These are phyloP conservation scores for Arthrobotrys conoides DNA, from an alignment of 2,329 filamentous ascomycete genomes.

Conservation along the genomic window DNA sequence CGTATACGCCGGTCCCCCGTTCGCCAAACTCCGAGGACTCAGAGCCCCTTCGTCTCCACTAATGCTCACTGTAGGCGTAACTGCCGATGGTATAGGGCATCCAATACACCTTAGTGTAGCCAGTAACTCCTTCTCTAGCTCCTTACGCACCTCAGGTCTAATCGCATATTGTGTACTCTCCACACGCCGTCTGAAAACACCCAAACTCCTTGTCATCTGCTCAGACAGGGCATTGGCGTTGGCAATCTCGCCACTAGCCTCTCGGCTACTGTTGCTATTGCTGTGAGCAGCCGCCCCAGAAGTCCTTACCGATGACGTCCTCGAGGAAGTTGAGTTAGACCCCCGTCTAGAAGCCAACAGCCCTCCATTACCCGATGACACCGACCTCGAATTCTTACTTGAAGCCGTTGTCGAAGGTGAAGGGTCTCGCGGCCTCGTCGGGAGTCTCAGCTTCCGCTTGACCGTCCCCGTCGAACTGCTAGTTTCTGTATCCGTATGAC, in stretches of 20 bases:
- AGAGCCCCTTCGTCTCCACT: conserved; percentile 36
- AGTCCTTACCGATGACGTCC: conserved; percentile 25
- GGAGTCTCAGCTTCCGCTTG: conserved; percentile 50
- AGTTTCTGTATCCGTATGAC: conserved; percentile 45
- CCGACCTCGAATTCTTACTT: conserved; percentile 42
- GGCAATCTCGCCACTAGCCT: conserved; percentile 38
- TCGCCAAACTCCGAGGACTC: conserved; percentile 36
- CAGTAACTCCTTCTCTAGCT: conserved; percentile 56
- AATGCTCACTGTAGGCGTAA: conserved; percentile 44
- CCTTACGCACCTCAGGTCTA: conserved; percentile 49
- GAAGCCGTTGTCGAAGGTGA: conserved; percentile 43
- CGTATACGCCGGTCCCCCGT: conserved; percentile 12
- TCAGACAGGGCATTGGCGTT: conserved; percentile 57
- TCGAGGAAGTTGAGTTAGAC: conserved; percentile 29
- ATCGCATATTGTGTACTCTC: conserved; percentile 55
- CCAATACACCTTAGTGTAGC: conserved; percentile 55
- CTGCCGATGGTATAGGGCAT: conserved; percentile 15
- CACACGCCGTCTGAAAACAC: conserved; percentile 48
- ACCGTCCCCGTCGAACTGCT: conserved; percentile 35
- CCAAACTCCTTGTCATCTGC: conserved; percentile 53
- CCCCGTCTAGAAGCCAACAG: conserved; percentile 38
- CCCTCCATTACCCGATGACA: conserved; percentile 2
- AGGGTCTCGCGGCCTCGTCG: conserved; percentile 45
- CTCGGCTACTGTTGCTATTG: conserved; percentile 36
- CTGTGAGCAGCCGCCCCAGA: neutral